A percentile compares a stretch with the other conserved stretches of the same genome.
Evolutionary conservation across 257 asterid genomes (phyloP).

Genomic region (Plantago major): DNA sequence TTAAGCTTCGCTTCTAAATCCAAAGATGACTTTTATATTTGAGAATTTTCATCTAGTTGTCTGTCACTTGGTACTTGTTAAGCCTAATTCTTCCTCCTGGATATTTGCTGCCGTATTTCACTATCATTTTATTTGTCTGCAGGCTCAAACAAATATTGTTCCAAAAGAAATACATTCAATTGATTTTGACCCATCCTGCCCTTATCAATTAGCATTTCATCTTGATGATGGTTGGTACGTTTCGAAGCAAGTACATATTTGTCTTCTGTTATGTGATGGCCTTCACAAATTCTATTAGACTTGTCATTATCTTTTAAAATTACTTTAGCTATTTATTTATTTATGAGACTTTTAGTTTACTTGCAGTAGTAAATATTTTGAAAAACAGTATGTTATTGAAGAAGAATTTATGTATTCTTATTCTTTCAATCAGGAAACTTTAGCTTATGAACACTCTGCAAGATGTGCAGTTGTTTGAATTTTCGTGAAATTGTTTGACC

Average conservation of each 20-base stretch:
- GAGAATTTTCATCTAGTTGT: too few species aligned
- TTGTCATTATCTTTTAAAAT: too few species aligned
- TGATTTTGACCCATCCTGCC: slow-evolving; percentile 82
- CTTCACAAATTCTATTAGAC: too few species aligned
- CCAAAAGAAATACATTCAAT: slow-evolving; percentile 81
- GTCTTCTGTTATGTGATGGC: slow-evolving; percentile 2
- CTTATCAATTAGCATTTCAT: slow-evolving; percentile 89
- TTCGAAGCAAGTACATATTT: slow-evolving; percentile 18
- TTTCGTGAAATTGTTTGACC: slow-evolving; percentile 11
- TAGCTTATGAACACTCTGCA: background rate
- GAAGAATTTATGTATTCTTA: background rate
- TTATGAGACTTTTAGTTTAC: too few species aligned
- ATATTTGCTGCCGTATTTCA: slow-evolving; percentile 7
- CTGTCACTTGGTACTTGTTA: slow-evolving; percentile 1
- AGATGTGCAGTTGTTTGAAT: slow-evolving; percentile 1
- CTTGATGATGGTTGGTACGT: slow-evolving; percentile 98
- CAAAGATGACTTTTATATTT: background rate
- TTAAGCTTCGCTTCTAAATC: background rate
- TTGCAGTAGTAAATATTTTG: too few species aligned
- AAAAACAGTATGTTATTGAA: too few species aligned
- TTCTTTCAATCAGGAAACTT: background rate
- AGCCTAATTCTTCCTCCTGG: slow-evolving; percentile 4
- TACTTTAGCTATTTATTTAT: too few species aligned
- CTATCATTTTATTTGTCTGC: slow-evolving; percentile 28
- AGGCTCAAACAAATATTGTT: slow-evolving; percentile 84